Conservation (phyloP, 75 land plant genomes). For the Azolla pinnata region DNA sequence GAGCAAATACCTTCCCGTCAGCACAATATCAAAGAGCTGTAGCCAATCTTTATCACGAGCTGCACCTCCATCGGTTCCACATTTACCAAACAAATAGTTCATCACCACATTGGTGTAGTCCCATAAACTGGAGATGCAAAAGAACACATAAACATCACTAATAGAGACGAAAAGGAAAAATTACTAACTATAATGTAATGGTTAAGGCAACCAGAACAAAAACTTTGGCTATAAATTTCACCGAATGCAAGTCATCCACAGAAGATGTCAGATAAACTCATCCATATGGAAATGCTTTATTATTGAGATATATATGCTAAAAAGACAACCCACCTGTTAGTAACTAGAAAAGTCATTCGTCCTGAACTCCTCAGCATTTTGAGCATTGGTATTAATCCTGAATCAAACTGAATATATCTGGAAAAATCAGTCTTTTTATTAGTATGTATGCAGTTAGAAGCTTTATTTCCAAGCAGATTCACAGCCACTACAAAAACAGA, state of each 20-base stretch:
- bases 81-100: constrained; percentile 72
- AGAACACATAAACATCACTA: no score
- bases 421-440: no score
- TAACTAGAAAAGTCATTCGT: constrained; percentile 84
- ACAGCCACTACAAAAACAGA: no score
- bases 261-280: no score
- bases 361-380: constrained; percentile 93
- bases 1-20: constrained; percentile 98
- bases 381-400: constrained; percentile 72
- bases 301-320: background rate
- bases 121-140: constrained; percentile 94
- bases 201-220: no score
- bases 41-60: constrained; percentile 71
- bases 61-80: constrained; percentile 24
- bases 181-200: no score
- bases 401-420: constrained; percentile 86
- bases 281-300: background rate
- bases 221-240: no score
- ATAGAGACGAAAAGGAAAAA: no score
- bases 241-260: no score
- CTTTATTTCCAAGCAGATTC: no score
- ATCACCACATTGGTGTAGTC: constrained; percentile 95
- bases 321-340: constrained; percentile 60
- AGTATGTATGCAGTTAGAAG: no score
- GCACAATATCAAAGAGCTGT: constrained; percentile 83